Evolutionary conservation across 768 basidiomycete species (phyloP), one percentile per base, ranked within the genome.

Genomic region (Clavaria fumosa): DNA sequence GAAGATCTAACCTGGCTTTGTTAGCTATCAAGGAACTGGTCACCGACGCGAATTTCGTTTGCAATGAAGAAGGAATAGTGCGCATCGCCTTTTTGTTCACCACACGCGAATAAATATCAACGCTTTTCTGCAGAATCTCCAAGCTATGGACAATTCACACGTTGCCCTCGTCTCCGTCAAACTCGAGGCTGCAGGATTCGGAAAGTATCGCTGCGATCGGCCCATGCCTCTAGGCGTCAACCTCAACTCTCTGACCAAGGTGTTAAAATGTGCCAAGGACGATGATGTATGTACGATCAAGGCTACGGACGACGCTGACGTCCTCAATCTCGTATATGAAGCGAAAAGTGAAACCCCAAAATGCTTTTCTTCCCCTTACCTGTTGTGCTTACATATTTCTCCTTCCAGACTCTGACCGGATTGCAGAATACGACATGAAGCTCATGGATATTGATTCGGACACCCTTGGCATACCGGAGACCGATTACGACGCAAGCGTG

Each of bases 141-240:
- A 97, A 64, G 95, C 93, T 3, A 99, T 97, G 93, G 95, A 97
- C 64, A 97, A 96, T 69, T 95, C 93, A 2, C 93, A 97, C 59
- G 93, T 99, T 50, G 95, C 93, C 1, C 82, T 97, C 47, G 93
- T 99, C 27, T 65, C 86, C 5, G 88, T 95, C 33, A 71, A 80
- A 43, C 70, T 99, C 21, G 62, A 78, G 27, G 71, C 75, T 1
- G 62, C 70, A 0, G 86, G 85, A 22, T 97, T 99, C 69, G 69
- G 73, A 48, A 64, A 68, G 37, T 99, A 80, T 59, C 79, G 95
- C 46, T 97, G 93, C 54, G 95, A 99, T 59, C 73, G 90, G 4
- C 84, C 91, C 23, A 85, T 97, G 71, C 82, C 84, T 0, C 69
- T 91, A 18, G 88, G 86, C 40, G 77, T 85, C 50, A 84, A 93